Evolutionary conservation across 164 flowering plant genomes (phyloP).

Genomic region (Vitis vinifera): ASM3070453v1 NC_081807.1:19965501-19966000

Average conservation of each 20-base stretch:
- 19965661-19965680: neutral
- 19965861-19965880: slow-evolving; percentile 70
- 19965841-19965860: slow-evolving; percentile 54
- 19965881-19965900: slow-evolving; percentile 63
- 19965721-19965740: slow-evolving; percentile 40
- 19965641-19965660: slow-evolving; percentile 54
- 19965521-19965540: neutral
- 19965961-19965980: slow-evolving; percentile 50
- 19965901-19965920: slow-evolving; percentile 66
- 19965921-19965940: slow-evolving; percentile 53
- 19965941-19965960: slow-evolving; percentile 57
- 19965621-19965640: slow-evolving; percentile 47
- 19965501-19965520: too few species aligned
- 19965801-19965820: slow-evolving; percentile 4
- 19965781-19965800: neutral
- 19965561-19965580: too few species aligned
- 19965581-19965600: neutral
- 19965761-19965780: neutral
- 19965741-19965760: slow-evolving; percentile 58
- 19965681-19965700: neutral
- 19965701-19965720: slow-evolving; percentile 47
- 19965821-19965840: slow-evolving; percentile 56
- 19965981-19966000: slow-evolving; percentile 50
- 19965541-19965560: too few species aligned
- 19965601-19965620: slow-evolving; percentile 38